Evolutionary conservation across 2,329 filamentous ascomycete species (phyloP).

Genomic region (Geoglossum cookeanum): DNA sequence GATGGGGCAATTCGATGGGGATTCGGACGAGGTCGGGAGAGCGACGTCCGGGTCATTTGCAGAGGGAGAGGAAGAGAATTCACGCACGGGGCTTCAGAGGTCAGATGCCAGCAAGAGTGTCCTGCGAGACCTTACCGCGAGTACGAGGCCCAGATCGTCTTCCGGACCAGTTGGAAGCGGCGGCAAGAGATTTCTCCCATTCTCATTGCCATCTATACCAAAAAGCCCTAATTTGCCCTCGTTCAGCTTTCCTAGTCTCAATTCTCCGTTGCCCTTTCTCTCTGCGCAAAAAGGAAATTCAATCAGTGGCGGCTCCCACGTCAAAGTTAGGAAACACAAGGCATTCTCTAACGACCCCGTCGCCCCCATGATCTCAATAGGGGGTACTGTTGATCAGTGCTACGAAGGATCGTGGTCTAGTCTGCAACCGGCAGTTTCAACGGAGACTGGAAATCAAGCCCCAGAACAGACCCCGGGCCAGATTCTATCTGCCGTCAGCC

Average conservation of each 20-base stretch:
- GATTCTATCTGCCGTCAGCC: not conserved
- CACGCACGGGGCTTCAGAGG: constrained; percentile 6
- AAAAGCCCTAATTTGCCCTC: not conserved
- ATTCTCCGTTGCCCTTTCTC: not conserved
- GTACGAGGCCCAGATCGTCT: not conserved
- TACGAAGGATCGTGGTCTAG: not conserved
- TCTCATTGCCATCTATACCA: not conserved
- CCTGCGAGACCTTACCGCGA: not conserved
- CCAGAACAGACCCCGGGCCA: not conserved
- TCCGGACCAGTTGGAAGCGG: not conserved
- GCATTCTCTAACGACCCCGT: not conserved
- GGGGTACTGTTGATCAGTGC: not conserved
- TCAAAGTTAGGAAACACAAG: not conserved
- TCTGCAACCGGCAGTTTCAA: not conserved
- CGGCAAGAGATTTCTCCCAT: not conserved
- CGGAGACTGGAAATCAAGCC: not conserved
- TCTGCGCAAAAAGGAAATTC: not conserved
- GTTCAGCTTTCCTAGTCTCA: not conserved
- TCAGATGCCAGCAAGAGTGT: not conserved
- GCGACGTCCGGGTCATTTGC: not conserved
- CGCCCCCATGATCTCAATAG: not conserved
- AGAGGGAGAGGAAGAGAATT: constrained; percentile 6
- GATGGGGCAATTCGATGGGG: constrained; percentile 17
- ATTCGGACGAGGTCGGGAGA: constrained; percentile 10
- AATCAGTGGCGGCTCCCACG: not conserved